Evolutionary conservation across 192 early-diverging fungal species (phyloP).

Genomic region (Backusella tuberculispora): DNA sequence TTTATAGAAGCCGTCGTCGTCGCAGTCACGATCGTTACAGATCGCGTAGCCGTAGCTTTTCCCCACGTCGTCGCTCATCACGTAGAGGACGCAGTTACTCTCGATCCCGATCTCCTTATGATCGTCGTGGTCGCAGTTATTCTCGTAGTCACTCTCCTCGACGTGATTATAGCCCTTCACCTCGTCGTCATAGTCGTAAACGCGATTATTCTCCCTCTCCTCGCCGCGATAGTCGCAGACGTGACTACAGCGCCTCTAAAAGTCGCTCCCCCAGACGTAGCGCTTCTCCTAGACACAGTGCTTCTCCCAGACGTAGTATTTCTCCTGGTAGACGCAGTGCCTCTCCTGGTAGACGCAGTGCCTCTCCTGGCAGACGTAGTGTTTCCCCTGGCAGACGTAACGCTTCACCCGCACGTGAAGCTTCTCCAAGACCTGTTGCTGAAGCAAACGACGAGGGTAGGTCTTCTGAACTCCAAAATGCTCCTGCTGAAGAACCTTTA

Average conservation of each 20-base stretch:
- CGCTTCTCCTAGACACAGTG: neutral
- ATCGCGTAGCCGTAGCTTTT: neutral
- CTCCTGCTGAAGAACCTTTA: constrained; percentile 13
- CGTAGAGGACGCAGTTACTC: neutral
- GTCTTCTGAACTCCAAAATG: neutral
- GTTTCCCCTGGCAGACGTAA: neutral
- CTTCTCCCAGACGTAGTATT: neutral
- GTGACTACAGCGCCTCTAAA: neutral
- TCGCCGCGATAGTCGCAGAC: neutral
- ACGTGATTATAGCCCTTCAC: too few relatives aligned
- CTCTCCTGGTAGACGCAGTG: neutral
- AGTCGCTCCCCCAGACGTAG: neutral
- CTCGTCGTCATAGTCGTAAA: neutral
- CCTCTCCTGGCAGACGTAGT: neutral
- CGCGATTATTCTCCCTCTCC: neutral
- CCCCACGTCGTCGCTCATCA: neutral
- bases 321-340: neutral
- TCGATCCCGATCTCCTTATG: constrained; percentile 3
- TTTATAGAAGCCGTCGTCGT: neutral
- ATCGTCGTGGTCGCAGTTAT: neutral
- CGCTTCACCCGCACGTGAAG: neutral
- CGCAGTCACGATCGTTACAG: constrained; percentile 1
- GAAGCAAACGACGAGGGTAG: neutral
- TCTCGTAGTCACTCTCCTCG: neutral
- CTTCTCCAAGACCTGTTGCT: neutral